Evolutionary conservation across 1,284 basidiomycete species (phyloP).

Genomic region (Phellopilus nigrolimitatus): DNA sequence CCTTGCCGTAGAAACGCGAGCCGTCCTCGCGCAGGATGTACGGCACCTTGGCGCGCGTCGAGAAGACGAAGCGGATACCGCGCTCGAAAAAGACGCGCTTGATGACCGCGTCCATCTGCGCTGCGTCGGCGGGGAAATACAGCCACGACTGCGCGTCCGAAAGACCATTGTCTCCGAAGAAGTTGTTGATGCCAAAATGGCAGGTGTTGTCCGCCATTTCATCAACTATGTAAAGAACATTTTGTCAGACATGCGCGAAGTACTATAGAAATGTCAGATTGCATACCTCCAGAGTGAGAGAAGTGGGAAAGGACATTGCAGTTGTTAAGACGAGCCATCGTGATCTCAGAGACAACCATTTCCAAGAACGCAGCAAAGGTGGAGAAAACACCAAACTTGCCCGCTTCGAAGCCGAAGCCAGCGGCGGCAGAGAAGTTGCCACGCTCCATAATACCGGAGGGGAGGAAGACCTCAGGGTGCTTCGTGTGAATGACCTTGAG

Average conservation of each 20-base stretch:
- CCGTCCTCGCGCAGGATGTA: conserved; percentile 79
- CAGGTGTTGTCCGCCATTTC: conserved; percentile 87
- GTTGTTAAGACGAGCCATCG: conserved; percentile 84
- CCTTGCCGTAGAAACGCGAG: conserved; percentile 60
- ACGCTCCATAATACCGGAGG: conserved; percentile 81
- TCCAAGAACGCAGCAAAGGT: conserved; percentile 87
- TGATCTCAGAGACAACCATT: conserved; percentile 82
- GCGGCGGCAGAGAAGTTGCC: conserved; percentile 82
- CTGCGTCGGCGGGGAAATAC: conserved; percentile 81
- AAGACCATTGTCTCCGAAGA: conserved; percentile 84
- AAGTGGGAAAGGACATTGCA: conserved; percentile 85
- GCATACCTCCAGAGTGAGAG: conserved; percentile 75
- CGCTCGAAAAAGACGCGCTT: conserved; percentile 75
- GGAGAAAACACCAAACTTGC: conserved; percentile 78
- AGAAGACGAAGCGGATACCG: conserved; percentile 80
- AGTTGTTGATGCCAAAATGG: conserved; percentile 77
- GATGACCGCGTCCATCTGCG: conserved; percentile 76
- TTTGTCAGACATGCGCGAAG: neutral
- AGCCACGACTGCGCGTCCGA: conserved; percentile 71
- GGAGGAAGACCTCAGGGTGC: conserved; percentile 80
- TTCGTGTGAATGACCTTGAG: conserved; percentile 82
- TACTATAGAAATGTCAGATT: conserved; percentile 3
- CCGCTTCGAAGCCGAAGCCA: conserved; percentile 73
- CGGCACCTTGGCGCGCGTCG: conserved; percentile 81
- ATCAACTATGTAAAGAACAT: conserved; percentile 41